Conservation (phyloP, 192 early-diverging fungal genomes). For the Coemansia sp. region DNA sequence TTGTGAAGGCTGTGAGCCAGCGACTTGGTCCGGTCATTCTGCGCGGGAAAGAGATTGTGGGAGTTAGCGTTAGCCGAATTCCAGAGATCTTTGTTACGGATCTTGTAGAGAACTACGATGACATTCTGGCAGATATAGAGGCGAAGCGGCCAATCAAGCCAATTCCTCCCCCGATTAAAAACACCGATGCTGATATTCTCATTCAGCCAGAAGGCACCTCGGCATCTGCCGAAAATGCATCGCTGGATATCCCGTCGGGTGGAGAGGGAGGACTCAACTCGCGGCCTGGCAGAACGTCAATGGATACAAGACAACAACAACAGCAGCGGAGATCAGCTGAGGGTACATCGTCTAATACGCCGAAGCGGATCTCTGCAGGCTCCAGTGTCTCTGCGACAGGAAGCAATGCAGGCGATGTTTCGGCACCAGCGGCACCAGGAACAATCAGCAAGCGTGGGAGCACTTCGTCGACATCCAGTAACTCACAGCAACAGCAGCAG, state of each 20-base stretch:
- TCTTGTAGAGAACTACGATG: constrained; percentile 52
- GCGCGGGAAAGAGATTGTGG: constrained; percentile 45
- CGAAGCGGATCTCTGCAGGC: background rate
- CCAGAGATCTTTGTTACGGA: constrained; percentile 39
- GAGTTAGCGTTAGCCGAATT: constrained; percentile 37
- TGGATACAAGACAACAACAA: background rate
- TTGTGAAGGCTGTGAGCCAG: constrained; percentile 33
- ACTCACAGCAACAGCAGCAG: background rate
- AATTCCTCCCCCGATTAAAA: constrained; percentile 25
- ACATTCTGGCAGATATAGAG: constrained; percentile 28
- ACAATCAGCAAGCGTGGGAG: constrained; percentile 16
- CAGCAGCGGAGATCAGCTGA: background rate
- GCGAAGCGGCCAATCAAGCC: constrained; percentile 33
- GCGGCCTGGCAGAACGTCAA: background rate
- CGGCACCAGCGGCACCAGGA: background rate
- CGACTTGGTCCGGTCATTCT: constrained; percentile 51
- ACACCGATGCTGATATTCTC: constrained; percentile 2
- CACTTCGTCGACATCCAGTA: constrained; percentile 6
- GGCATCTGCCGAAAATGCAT: background rate
- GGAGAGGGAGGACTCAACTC: background rate
- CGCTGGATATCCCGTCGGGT: background rate
- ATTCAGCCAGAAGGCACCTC: background rate
- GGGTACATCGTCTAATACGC: background rate
- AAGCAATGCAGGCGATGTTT: background rate
- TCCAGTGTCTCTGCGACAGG: background rate